Evolutionary conservation across 2,329 filamentous ascomycete genomes (phyloP), one percentile per base, ranked within the genome.

Genomic region (Conoideocrella luteorostrata): DNA sequence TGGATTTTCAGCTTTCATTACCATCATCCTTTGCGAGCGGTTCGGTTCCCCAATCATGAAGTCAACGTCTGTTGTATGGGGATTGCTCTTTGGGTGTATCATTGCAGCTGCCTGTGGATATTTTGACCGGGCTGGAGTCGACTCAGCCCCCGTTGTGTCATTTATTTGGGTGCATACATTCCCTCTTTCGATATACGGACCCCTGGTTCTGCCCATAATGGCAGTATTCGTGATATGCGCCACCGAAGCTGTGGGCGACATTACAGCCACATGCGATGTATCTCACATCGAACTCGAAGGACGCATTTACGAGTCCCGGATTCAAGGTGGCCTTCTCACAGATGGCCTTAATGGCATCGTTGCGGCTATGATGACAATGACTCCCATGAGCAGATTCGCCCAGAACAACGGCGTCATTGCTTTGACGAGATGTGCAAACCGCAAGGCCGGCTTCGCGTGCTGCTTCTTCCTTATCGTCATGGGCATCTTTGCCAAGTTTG

Each of bases 371-470:
- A 85, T 82, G 68, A 91, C 86, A 38, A 86, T 88, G 52, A 86
- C 85, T 0, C 86, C 86, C 23, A 86, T 90, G 78, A 82, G 80
- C 2, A 84, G 82, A 1, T 90, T 90, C 53, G 86, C 86, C 0
- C 86, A 90, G 61, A 91, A 91, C 68, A 90, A 91, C 59, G 86
- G 86, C 28, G 85, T 91, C 41, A 90, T 93, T 48, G 84, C 86
- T 0, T 71, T 93, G 35, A 93, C 87, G 0, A 77, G 86, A 13
- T 91, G 86, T 60, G 87, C 87, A 1, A 91, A 88, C 61, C 78
- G 87, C 43, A 84, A 81, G 37, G 88, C 86, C 5, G 88, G 88
- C 4, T 89, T 88, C 60, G 84, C 82, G 39, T 85, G 82, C 58
- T 88, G 77, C 60, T 72, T 85, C 55, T 89, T 89, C 69, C 74